Percentiles rank a stretch among this genome's conserved stretches.
Evolutionary conservation across 2,329 filamentous ascomycete genomes (phyloP).

Genomic region (Magnaporthiopsis rhizophila): DNA sequence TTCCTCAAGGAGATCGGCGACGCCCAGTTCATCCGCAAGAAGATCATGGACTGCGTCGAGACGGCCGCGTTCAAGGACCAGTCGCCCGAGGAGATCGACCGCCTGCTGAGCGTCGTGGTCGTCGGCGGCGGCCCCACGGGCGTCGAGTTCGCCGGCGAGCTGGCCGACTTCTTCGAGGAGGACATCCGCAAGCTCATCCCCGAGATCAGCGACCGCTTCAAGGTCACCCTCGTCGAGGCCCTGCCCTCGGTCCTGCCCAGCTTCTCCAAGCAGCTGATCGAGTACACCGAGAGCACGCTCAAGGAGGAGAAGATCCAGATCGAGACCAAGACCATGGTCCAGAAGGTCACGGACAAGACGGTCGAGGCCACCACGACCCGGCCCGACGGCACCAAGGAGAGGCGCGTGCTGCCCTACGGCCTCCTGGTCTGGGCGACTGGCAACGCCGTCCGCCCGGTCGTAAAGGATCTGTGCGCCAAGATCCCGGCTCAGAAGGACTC

Average conservation of each 20-base stretch:
- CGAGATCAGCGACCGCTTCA: conserved; percentile 89
- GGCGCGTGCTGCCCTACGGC: conserved; percentile 81
- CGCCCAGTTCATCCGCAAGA: conserved; percentile 92
- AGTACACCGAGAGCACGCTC: conserved; percentile 98
- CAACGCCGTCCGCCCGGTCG: conserved; percentile 82
- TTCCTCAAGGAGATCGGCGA: conserved; percentile 98
- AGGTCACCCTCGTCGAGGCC: conserved; percentile 94
- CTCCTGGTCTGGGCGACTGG: conserved; percentile 97
- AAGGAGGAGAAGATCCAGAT: conserved; percentile 98
- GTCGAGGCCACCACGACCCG: conserved; percentile 82
- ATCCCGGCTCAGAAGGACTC: conserved; percentile 95
- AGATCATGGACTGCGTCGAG: conserved; percentile 99
- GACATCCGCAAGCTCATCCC: conserved; percentile 98
- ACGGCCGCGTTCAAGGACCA: conserved; percentile 98
- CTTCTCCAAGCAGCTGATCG: conserved; percentile 98
- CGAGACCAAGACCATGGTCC: conserved; percentile 98
- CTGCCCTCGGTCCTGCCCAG: conserved; percentile 93
- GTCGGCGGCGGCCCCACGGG: conserved; percentile 90
- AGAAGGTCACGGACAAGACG: conserved; percentile 86
- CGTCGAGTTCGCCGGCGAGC: conserved; percentile 96
- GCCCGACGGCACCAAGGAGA: conserved; percentile 76
- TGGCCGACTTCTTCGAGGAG: conserved; percentile 98
- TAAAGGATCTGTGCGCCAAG: conserved; percentile 85
- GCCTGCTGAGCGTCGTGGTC: conserved; percentile 96
- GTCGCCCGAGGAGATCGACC: conserved; percentile 76